phyloP scores from a whole-genome alignment of 1,284 basidiomycete species.

The Leccinum ponderosum region DNA sequence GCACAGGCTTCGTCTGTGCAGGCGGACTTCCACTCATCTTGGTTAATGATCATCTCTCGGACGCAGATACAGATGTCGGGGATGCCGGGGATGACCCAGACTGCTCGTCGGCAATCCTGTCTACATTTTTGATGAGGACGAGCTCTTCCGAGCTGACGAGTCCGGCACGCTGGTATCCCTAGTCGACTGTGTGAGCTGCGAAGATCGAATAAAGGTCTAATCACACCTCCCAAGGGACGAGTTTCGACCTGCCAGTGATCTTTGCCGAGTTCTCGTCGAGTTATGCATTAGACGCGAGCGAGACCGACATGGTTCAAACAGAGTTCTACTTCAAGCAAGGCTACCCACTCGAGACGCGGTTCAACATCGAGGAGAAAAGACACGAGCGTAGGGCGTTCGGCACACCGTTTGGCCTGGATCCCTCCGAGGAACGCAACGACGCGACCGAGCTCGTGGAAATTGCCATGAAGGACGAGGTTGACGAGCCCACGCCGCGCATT shows the following conservation, averaged over 20 bases:
- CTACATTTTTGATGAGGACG: slow-evolving; percentile 85
- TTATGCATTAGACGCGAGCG: slow-evolving; percentile 84
- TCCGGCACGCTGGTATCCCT: slow-evolving; percentile 95
- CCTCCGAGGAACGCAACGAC: no score
- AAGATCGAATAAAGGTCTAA: slow-evolving; percentile 5
- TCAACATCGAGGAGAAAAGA: no score
- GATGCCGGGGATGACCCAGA: slow-evolving; percentile 71
- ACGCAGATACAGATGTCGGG: slow-evolving; percentile 33
- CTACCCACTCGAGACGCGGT: no score
- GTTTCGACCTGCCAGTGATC: slow-evolving; percentile 72
- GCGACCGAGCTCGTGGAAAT: no score
- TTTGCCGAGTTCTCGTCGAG: slow-evolving; percentile 87
- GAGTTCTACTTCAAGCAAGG: no score
- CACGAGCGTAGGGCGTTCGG: no score
- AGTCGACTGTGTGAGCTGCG: slow-evolving; percentile 13
- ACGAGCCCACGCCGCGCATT: no score
- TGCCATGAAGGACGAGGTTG: no score
- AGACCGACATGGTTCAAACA: slow-evolving; percentile 61
- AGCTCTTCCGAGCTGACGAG: slow-evolving; percentile 90
- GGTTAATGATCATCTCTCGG: slow-evolving; percentile 51
- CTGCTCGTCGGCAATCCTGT: slow-evolving; percentile 75
- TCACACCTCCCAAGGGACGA: slow-evolving; percentile 93
- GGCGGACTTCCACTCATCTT: slow-evolving; percentile 67
- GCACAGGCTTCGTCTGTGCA: slow-evolving; percentile 55
- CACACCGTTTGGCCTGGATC: no score